These are phyloP conservation scores for Mycena epipterygia DNA, from an alignment of 768 basidiomycete species.

Conservation along the genomic window DNA sequence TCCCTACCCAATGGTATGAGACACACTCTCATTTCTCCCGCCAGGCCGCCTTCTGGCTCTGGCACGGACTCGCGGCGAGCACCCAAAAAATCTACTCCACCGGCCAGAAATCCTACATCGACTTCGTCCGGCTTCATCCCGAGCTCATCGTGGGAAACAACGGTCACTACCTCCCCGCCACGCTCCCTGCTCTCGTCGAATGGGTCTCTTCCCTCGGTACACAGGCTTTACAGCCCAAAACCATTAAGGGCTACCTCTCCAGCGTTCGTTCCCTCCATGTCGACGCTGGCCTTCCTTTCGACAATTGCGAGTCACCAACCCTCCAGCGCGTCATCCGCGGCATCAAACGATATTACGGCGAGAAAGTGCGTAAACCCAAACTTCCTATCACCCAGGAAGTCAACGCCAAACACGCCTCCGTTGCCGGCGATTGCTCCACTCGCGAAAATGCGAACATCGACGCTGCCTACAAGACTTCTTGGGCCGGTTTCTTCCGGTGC, in stretches of 20 bases:
- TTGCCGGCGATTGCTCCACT: background rate
- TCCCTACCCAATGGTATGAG: constrained; percentile 14
- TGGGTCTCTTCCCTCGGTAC: constrained; percentile 17
- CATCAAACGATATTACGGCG: constrained; percentile 48
- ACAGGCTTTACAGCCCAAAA: too few relatives aligned
- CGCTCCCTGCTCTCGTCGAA: constrained; percentile 20
- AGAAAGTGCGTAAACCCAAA: too few relatives aligned
- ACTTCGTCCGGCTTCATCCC: constrained; percentile 2
- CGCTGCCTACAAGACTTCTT: too few relatives aligned
- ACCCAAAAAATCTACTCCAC: constrained; percentile 15
- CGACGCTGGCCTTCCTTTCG: constrained; percentile 44
- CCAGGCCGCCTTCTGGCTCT: too few relatives aligned
- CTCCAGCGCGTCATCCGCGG: constrained; percentile 47
- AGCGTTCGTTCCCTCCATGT: too few relatives aligned
- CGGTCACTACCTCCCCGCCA: constrained; percentile 31
- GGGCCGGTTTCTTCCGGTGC: too few relatives aligned
- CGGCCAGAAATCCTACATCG: constrained; percentile 6
- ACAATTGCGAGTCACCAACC: constrained; percentile 40
- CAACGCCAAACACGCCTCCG: background rate
- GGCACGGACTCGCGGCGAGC: too few relatives aligned
- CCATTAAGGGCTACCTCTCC: too few relatives aligned
- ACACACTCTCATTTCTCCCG: too few relatives aligned
- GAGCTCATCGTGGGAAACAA: background rate
- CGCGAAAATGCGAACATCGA: background rate
- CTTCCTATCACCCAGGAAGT: too few relatives aligned